Conservation (phyloP, 2,329 filamentous ascomycete species). For the Ophiostoma sp. region DNA sequence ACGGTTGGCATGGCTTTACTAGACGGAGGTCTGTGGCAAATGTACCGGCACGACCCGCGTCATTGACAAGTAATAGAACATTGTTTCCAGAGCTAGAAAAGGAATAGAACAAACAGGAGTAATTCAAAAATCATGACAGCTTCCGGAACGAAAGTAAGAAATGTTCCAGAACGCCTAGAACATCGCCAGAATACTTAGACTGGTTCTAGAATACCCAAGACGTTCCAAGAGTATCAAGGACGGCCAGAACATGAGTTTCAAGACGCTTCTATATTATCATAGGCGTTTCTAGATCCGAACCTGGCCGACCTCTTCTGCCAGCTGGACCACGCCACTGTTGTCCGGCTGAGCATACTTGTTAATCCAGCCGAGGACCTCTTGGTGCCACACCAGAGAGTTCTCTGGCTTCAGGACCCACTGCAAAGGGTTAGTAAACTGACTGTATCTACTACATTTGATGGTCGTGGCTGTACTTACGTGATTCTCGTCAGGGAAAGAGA, state of each 20-base stretch:
- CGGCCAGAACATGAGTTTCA: no score
- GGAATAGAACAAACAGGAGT: neutral
- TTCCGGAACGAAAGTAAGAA: neutral
- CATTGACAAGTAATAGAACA: neutral
- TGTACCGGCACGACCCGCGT: neutral
- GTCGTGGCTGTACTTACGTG: slow-evolving; percentile 41
- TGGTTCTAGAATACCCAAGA: neutral
- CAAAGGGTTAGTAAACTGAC: neutral
- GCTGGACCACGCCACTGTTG: neutral
- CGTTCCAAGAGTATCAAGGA: no score
- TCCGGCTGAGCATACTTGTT: slow-evolving; percentile 59
- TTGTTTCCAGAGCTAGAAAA: neutral
- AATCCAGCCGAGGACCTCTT: slow-evolving; percentile 77
- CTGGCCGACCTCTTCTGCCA: neutral
- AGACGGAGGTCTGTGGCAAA: neutral
- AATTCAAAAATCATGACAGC: neutral
- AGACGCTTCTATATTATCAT: no score
- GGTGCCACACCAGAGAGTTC: slow-evolving; percentile 88
- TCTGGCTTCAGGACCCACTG: slow-evolving; percentile 87
- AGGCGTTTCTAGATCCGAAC: neutral
- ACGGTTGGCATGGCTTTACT: neutral
- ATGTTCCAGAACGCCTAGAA: no score
- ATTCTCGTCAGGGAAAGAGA: slow-evolving; percentile 78
- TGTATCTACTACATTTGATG: neutral
- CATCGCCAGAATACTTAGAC: neutral